These are phyloP conservation scores for Venturiaceae sp. DNA, from an alignment of 2,329 filamentous ascomycete genomes.

Conservation along the genomic window DNA sequence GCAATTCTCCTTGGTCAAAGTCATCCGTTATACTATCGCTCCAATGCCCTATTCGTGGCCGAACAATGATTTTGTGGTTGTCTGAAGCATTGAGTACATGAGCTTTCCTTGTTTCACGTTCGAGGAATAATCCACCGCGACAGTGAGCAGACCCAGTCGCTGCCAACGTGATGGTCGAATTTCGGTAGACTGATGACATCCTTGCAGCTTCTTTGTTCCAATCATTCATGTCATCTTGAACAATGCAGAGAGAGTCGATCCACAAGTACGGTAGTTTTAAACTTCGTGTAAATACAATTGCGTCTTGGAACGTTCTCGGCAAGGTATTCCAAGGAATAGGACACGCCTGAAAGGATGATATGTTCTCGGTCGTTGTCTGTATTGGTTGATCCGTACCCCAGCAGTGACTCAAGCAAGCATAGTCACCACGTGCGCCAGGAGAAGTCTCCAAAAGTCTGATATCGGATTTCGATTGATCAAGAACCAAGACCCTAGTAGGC, in stretches of 20 bases:
- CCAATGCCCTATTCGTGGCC: background rate
- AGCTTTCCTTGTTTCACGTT: too few species aligned
- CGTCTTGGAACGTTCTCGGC: background rate
- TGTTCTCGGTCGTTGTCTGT: background rate
- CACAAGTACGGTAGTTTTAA: background rate
- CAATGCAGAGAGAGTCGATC: background rate
- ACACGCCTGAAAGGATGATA: background rate
- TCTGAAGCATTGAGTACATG: too few species aligned
- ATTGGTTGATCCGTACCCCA: background rate
- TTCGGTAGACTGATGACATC: background rate
- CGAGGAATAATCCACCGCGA: too few species aligned
- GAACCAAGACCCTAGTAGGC: background rate
- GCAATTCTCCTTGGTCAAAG: background rate
- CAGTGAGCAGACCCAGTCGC: too few species aligned
- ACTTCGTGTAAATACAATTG: background rate
- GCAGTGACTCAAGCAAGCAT: background rate
- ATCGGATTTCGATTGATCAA: background rate
- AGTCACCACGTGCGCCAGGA: background rate
- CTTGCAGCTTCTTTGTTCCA: background rate
- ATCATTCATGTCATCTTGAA: background rate
- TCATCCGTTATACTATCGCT: background rate
- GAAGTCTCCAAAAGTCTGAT: background rate
- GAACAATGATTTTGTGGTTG: background rate
- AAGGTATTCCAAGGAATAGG: background rate
- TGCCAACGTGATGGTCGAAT: background rate